A percentile compares a stretch with the other conserved stretches of the same genome.
phyloP scores from a whole-genome alignment of 768 basidiomycete species.

The Polyporus arcularius region DNA sequence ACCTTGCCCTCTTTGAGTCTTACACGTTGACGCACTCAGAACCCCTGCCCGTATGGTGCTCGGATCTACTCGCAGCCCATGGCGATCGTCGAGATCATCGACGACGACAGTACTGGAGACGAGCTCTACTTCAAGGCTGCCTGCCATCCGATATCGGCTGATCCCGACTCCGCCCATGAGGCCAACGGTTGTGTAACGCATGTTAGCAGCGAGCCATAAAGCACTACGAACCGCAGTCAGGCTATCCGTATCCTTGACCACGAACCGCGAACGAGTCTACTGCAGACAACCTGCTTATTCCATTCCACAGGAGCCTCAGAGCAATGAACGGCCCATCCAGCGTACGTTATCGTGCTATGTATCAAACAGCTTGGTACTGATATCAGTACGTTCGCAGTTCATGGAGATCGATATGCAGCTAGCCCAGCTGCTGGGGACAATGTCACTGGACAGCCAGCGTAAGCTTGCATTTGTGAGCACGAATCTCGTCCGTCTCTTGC shows the following conservation, averaged over 20 bases:
- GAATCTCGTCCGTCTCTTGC: neutral
- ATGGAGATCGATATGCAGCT: constrained; percentile 30
- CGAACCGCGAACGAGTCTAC: neutral
- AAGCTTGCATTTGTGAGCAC: constrained; percentile 24
- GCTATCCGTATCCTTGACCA: neutral
- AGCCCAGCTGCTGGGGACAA: constrained; percentile 24
- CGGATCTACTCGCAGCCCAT: too few relatives aligned
- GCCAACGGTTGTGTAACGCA: neutral
- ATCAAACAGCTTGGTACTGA: neutral
- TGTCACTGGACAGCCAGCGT: constrained; percentile 22
- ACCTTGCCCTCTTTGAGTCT: too few relatives aligned
- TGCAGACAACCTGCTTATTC: neutral
- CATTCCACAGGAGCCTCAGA: neutral
- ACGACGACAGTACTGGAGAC: too few relatives aligned
- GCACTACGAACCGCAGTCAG: neutral
- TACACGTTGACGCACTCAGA: too few relatives aligned
- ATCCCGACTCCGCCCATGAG: neutral
- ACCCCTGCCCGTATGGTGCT: too few relatives aligned
- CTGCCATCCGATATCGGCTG: neutral
- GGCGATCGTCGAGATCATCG: too few relatives aligned
- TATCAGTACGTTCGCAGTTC: neutral
- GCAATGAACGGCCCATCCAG: neutral
- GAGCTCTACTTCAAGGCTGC: neutral
- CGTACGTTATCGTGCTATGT: neutral
- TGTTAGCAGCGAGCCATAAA: neutral